Base-by-base conservation (phyloP, 495 filamentous ascomycete species). In the Cetradonia linearis region DNA sequence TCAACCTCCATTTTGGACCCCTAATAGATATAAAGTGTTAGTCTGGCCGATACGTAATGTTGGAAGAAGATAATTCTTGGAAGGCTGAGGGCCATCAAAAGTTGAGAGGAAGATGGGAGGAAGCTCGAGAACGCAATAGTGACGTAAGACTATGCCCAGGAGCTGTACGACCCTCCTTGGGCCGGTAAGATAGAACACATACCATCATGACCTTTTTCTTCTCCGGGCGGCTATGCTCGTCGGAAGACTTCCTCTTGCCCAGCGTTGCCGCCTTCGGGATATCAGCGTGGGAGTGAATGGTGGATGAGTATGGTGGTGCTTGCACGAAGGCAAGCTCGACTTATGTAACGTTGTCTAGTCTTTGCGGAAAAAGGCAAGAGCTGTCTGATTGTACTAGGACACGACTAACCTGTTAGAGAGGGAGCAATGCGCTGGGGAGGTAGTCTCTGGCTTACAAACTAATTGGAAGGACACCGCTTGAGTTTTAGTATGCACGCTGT, bases 1-100 rank as follows among this genome's bases (percentile, higher is more conserved):
- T 95, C 89, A 63, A 93, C 80, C 76, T 96, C 83, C 87, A 95
- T 91, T 62, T 82, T 83, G 74, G 78, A 80, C 71, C 88, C 86
- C 78, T 76, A 33, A 30, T 25, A 30, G 40, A 59, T 44, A 28
- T n/a, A 47, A n/a, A n/a, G 10, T 53, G 34, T 63, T 25, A 63
- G 61, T 37, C 25, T 27, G 25, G 30, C n/a, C 31, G 9, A 33
- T 13, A 2, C 18, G 33, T 25, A 30, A 44, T 27, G 20, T 37
- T 53, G 23, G 7, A 57, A 38, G 38, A 7, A 48, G 20, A 5
- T 27, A 30, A 18, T 28, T 28, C 5, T 40, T 33, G 14, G 34
- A 42, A 28, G 34, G 34, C 25, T 16, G 34, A 60, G 27, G 18
- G 16, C 16, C 6, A 30, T 14, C 20, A 6, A 30, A 33, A 34